Percentiles rank a stretch among this genome's conserved stretches.
Conservation (phyloP, 176 grass and related monocot genomes). For the Eragrostis nindensis region DNA sequence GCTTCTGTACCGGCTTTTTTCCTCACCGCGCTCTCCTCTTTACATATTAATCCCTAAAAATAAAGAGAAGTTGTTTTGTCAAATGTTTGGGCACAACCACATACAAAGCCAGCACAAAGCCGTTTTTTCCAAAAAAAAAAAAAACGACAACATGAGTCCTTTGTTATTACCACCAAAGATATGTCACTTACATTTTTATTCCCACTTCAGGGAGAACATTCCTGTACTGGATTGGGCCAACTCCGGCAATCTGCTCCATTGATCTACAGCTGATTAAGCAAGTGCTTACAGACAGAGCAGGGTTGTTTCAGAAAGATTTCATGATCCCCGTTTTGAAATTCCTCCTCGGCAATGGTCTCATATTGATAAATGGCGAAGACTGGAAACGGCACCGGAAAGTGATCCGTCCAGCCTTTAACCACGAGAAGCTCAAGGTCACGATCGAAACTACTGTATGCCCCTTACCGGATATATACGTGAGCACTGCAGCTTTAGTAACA, state of each 20-base stretch:
- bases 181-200: neutral
- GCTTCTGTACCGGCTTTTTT: too few species aligned
- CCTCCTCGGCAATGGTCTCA: conserved; percentile 49
- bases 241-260: conserved; percentile 30
- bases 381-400: conserved; percentile 58
- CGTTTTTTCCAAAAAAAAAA: neutral
- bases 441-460: neutral
- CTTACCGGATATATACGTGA: too few species aligned
- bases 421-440: conserved; percentile 64
- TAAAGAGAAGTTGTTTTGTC: too few species aligned
- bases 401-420: conserved; percentile 55
- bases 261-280: conserved; percentile 56
- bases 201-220: conserved; percentile 45
- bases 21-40: too few species aligned
- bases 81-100: too few species aligned
- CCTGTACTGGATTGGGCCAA: conserved; percentile 54
- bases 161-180: too few species aligned
- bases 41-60: too few species aligned
- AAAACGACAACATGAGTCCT: too few species aligned
- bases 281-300: conserved; percentile 47
- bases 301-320: conserved; percentile 41
- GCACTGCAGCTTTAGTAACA: too few species aligned
- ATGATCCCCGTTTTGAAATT: conserved; percentile 21
- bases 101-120: too few species aligned
- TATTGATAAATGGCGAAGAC: conserved; percentile 34